Evolutionary conservation across 2,329 filamentous ascomycete genomes (phyloP).

Genomic region (Cladosporium cucumerinum): DNA sequence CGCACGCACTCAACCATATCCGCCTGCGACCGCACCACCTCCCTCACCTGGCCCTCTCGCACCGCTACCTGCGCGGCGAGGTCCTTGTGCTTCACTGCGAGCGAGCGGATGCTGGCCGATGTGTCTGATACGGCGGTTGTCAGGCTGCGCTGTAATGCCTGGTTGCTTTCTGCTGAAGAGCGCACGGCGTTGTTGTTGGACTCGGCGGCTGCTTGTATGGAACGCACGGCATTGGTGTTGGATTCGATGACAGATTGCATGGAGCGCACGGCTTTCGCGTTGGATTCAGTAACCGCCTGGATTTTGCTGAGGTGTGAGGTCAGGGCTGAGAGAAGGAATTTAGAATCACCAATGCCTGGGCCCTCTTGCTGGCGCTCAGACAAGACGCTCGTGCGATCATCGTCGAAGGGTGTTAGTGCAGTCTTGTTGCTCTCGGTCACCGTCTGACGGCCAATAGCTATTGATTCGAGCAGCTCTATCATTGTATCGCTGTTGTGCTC

Average conservation of each 20-base stretch:
- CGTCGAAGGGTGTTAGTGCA: constrained; percentile 8
- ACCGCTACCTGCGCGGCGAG: constrained; percentile 23
- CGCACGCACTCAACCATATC: constrained; percentile 29
- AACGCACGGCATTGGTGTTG: constrained; percentile 20
- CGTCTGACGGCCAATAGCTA: constrained; percentile 1
- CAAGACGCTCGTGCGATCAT: neutral
- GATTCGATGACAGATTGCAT: neutral
- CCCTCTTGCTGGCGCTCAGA: constrained; percentile 1
- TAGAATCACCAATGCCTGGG: constrained; percentile 24
- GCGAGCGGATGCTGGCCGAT: constrained; percentile 13
- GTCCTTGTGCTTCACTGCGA: constrained; percentile 12
- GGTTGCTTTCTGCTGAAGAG: constrained; percentile 20
- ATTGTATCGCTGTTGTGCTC: constrained; percentile 18
- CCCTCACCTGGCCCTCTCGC: constrained; percentile 25
- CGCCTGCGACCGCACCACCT: constrained; percentile 22
- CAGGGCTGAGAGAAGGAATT: constrained; percentile 29
- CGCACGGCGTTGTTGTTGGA: constrained; percentile 26
- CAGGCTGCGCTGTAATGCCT: constrained; percentile 12
- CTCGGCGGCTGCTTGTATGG: neutral
- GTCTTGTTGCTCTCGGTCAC: neutral
- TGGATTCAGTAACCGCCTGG: constrained; percentile 28
- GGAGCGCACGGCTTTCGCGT: neutral
- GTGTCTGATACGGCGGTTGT: constrained; percentile 16
- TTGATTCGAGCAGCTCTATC: constrained; percentile 20
- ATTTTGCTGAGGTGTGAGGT: constrained; percentile 30